Conservation (phyloP, 2,329 filamentous ascomycete species). For the Onygenales sp. region DNA sequence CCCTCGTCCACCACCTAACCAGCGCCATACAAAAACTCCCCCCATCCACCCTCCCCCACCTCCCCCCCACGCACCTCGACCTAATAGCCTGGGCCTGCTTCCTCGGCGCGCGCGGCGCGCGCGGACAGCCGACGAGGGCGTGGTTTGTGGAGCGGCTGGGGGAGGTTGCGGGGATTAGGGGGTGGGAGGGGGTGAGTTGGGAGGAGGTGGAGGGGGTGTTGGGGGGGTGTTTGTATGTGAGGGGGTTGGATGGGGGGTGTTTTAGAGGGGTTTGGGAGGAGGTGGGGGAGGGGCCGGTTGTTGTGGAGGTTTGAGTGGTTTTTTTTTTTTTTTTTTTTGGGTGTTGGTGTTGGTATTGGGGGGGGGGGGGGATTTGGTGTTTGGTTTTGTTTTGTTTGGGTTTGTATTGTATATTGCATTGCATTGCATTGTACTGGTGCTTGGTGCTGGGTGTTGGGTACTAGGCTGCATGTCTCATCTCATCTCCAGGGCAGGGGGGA, state of each 20-base stretch:
- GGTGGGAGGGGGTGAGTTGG: slow-evolving; percentile 20
- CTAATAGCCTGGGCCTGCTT: slow-evolving; percentile 25
- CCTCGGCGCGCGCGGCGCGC: slow-evolving; percentile 23
- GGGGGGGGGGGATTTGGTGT: background rate
- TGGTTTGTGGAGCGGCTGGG: slow-evolving; percentile 24
- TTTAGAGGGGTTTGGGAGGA: slow-evolving; percentile 25
- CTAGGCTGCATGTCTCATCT: no score
- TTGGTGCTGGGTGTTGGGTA: no score
- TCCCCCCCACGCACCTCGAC: slow-evolving; percentile 13
- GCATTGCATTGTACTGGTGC: background rate
- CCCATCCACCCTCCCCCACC: slow-evolving; percentile 7
- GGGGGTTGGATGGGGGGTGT: slow-evolving; percentile 15
- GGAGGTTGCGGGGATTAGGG: slow-evolving; percentile 16
- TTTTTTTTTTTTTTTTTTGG: slow-evolving; percentile 13
- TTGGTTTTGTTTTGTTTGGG: background rate
- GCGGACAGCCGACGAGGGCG: slow-evolving; percentile 17
- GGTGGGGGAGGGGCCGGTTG: slow-evolving; percentile 11
- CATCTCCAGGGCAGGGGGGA: no score
- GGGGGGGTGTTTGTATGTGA: slow-evolving; percentile 21
- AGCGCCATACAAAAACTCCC: slow-evolving; percentile 14
- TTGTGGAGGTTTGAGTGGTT: slow-evolving; percentile 3
- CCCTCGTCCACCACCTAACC: slow-evolving; percentile 22
- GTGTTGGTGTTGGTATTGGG: background rate
- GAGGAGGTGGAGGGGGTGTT: slow-evolving; percentile 18
- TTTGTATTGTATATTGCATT: background rate